These are phyloP conservation scores for Theileria orientalis DNA, from an alignment of 169 alveolate species.

Conservation along the genomic window DNA sequence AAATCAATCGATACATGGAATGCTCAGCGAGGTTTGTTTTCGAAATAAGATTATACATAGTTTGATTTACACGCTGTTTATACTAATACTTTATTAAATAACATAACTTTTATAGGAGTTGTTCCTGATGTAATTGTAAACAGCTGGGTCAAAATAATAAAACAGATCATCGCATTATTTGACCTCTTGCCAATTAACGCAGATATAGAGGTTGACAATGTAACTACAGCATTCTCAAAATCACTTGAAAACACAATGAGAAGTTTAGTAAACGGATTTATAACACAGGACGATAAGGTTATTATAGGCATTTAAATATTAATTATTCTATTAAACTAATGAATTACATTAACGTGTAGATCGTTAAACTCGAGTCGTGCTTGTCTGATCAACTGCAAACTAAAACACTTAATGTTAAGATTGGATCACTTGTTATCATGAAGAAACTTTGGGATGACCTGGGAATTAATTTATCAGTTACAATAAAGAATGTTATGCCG, in stretches of 20 bases:
- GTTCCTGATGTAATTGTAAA: conserved; percentile 21
- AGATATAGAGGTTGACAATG: neutral
- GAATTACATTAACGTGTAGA: neutral
- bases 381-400: conserved; percentile 37
- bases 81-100: too few relatives aligned
- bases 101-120: neutral
- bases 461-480: conserved; percentile 38
- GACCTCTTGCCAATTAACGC: conserved; percentile 17
- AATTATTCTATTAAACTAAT: neutral
- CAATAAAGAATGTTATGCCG: conserved; percentile 55
- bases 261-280: neutral
- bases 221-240: neutral
- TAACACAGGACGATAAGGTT: conserved; percentile 6
- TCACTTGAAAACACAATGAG: neutral
- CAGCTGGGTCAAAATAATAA: neutral
- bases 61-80: neutral
- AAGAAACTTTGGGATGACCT: conserved; percentile 41
- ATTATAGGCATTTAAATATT: neutral
- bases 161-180: neutral
- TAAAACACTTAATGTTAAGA: conserved; percentile 12
- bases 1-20: conserved; percentile 19
- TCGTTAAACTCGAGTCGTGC: conserved; percentile 33
- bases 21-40: neutral
- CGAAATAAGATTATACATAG: neutral
- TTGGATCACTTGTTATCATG: conserved; percentile 26